A percentile compares a stretch with the other conserved stretches of the same genome.
Conservation (phyloP, 2,329 filamentous ascomycete species). For the Cercospora sojina region DNA sequence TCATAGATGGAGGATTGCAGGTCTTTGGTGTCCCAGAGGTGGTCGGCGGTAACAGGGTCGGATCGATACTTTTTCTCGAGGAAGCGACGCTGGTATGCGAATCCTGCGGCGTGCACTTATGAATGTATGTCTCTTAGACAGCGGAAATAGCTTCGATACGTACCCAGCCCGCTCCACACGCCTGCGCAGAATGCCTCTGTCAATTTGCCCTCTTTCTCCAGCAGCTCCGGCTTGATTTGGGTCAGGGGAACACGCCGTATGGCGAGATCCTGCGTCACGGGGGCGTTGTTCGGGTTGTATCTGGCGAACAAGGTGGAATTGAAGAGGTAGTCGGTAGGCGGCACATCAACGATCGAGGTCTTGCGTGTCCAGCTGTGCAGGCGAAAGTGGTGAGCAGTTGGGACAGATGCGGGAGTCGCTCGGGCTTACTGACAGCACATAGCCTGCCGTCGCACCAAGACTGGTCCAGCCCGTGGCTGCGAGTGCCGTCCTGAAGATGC, state of each 20-base stretch:
- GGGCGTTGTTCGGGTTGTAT: slow-evolving; percentile 63
- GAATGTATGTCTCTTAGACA: not conserved
- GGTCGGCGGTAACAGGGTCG: slow-evolving; percentile 53
- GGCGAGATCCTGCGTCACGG: slow-evolving; percentile 63
- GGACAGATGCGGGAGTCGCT: not conserved
- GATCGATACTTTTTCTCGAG: slow-evolving; percentile 59
- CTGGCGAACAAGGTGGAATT: slow-evolving; percentile 55
- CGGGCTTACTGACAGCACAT: slow-evolving; percentile 42
- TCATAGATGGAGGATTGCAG: slow-evolving; percentile 60
- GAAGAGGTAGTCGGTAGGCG: slow-evolving; percentile 64
- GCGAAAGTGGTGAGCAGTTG: not conserved
- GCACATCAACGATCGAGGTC: slow-evolving; percentile 58
- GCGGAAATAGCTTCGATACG: slow-evolving; percentile 25
- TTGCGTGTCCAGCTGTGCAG: slow-evolving; percentile 47
- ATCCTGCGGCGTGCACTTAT: slow-evolving; percentile 45
- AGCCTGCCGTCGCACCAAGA: slow-evolving; percentile 51
- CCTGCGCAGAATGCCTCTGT: slow-evolving; percentile 66
- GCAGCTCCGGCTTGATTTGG: slow-evolving; percentile 64
- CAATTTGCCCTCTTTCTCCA: slow-evolving; percentile 61
- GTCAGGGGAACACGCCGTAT: slow-evolving; percentile 61
- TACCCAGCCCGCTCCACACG: slow-evolving; percentile 66
- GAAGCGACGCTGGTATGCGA: slow-evolving; percentile 58
- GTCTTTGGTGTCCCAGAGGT: slow-evolving; percentile 61
- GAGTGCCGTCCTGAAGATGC: slow-evolving; percentile 34
- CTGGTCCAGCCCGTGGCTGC: slow-evolving; percentile 37